Evolutionary conservation across 306 rosid species (phyloP), one percentile per base, ranked within the genome.

Genomic region (Clitoria ternatea): DNA sequence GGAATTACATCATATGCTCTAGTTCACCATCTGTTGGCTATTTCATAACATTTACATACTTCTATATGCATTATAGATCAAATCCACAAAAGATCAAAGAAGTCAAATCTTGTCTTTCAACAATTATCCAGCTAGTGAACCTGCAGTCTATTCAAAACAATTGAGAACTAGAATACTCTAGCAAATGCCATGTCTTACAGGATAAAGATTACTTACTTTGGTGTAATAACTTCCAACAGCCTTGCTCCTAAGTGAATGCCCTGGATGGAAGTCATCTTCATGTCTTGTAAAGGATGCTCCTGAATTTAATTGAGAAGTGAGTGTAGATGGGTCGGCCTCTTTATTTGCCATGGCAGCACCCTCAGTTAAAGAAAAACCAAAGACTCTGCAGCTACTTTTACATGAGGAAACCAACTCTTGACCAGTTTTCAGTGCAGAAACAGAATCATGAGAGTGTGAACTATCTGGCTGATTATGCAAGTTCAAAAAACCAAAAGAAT

Each of bases 331-430:
- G 49, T 64, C 55, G 10, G 69, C 79, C 66, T 79, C 85, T 40
- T 80, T 68, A 60, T 26, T 86, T 19, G 88, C 80, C 50, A 66
- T 64, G 17, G 66, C 65, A 35, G 81, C 64, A 50, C 70, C 99
- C 73, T 87, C 92, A 0, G 89, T 87, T 79, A 94, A 76, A 18
- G 91, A 89, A 76, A 94, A 94, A 22, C 99, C 99, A 43, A 94
- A 94, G 32, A 94, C 94, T 69, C 90, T 90, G 85, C 99, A 94
- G 82, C 84, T 86, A 70, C 83, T 74, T 77, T 90, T 93, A 81
- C 88, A 81, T 0, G 96, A 69, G 22, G 94, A 70, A 76, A 75
- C 81, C 66, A 84, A 17, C 70, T 92, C 90, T 44, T 86, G 83
- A 66, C 69, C 55, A 54, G 89, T 83, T 64, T 82, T 63, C 27